These are phyloP conservation scores for Chlamydomonas reinhardtii DNA, from an alignment of 163 green algal genomes.

Conservation along the genomic window DNA sequence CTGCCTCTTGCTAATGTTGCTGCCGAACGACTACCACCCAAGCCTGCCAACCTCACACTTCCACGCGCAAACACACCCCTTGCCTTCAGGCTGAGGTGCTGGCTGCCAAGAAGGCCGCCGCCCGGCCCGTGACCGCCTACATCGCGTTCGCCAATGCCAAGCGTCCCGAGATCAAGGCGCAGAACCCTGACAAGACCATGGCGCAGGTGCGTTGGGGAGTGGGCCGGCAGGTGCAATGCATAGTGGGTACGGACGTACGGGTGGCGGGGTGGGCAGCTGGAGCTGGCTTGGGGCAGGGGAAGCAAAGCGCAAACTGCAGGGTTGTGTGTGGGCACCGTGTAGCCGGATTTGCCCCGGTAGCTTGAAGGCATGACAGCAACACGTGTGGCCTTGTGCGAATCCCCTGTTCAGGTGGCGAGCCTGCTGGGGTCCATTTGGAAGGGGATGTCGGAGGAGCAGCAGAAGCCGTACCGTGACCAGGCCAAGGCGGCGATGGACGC, in stretches of 20 bases:
- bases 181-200: slow-evolving; percentile 11
- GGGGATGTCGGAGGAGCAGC: neutral
- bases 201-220: neutral
- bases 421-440: slow-evolving; percentile 16
- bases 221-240: neutral
- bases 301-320: neutral
- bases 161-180: neutral
- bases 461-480: slow-evolving; percentile 32
- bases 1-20: no score
- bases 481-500: neutral
- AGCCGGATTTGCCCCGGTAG: no score
- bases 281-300: neutral
- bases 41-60: no score
- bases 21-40: no score
- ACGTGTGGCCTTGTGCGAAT: no score
- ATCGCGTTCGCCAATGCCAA: slow-evolving; percentile 18
- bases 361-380: no score
- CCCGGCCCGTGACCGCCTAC: neutral
- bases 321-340: neutral
- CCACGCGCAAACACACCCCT: no score
- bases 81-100: slow-evolving; percentile 16
- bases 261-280: neutral
- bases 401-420: neutral
- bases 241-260: neutral
- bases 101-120: slow-evolving; percentile 22